A percentile compares a stretch with the other conserved stretches of the same genome.
phyloP scores from a whole-genome alignment of 768 basidiomycete genomes.

The Cystofilobasidium bisporidii region DNA sequence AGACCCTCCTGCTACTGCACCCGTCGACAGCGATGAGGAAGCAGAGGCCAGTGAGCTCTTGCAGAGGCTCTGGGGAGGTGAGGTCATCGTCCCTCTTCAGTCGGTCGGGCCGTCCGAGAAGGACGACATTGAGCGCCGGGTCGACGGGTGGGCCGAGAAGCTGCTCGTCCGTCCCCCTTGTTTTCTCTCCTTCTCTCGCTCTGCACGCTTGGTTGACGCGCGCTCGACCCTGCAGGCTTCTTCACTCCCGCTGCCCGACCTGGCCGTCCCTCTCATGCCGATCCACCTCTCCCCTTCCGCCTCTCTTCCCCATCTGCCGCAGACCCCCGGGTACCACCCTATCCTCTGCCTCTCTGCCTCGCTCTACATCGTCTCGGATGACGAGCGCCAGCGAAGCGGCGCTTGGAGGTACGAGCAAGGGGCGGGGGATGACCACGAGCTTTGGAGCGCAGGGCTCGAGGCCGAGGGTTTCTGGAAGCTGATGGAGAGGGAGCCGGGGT shows the following conservation, averaged over 20 bases:
- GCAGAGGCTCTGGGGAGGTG: conserved; percentile 56
- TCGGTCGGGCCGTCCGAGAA: conserved; percentile 56
- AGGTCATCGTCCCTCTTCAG: conserved; percentile 61
- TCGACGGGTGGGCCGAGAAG: conserved; percentile 60
- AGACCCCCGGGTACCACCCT: conserved; percentile 47
- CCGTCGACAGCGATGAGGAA: too few relatives aligned
- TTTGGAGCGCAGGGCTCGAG: conserved; percentile 77
- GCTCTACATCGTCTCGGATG: conserved; percentile 48
- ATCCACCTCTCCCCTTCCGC: conserved; percentile 55
- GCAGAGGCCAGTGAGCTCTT: conserved; percentile 32
- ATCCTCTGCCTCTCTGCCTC: conserved; percentile 82
- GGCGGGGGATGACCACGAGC: conserved; percentile 87
- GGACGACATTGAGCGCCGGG: conserved; percentile 56
- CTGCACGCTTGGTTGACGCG: background rate
- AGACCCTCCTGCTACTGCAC: too few relatives aligned
- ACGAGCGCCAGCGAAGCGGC: conserved; percentile 54
- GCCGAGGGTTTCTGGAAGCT: conserved; percentile 63
- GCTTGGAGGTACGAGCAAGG: conserved; percentile 85
- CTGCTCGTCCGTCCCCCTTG: conserved; percentile 50
- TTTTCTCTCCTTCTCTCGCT: too few relatives aligned
- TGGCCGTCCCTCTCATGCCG: conserved; percentile 63
- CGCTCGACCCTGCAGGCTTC: conserved; percentile 48
- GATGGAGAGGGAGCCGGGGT: conserved; percentile 40
- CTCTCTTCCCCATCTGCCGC: conserved; percentile 12
- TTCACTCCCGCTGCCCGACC: conserved; percentile 55